phyloP scores from a whole-genome alignment of 305 asterid species.

The Caryopteris hybrid region DNA sequence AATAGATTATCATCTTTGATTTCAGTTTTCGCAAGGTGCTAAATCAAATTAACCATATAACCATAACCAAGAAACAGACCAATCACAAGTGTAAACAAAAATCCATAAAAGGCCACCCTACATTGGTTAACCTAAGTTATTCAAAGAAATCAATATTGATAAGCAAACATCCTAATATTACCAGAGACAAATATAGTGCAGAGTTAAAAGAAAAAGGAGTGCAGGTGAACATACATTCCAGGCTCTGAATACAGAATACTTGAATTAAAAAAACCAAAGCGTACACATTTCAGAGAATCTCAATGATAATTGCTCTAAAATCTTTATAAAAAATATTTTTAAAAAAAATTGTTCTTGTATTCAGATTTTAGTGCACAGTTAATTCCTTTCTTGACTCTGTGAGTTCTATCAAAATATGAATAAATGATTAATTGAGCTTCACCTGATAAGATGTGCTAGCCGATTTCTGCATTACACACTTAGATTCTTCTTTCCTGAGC shows the following conservation, averaged over 20 bases:
- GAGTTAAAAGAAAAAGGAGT: background rate
- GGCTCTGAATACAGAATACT: background rate
- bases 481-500: conserved; percentile 85
- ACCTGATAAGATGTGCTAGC: conserved; percentile 85
- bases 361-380: background rate
- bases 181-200: background rate
- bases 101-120: background rate
- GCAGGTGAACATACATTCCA: conserved; percentile 6
- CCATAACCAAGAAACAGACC: background rate
- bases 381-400: background rate
- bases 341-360: background rate
- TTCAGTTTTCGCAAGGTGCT: conserved; percentile 1
- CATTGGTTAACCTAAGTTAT: background rate
- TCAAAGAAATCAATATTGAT: background rate
- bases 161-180: background rate
- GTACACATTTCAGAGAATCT: background rate
- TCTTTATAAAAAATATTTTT: too few relatives aligned
- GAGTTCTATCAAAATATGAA: background rate
- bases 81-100: conserved; percentile 4
- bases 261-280: background rate
- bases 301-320: background rate
- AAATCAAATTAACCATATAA: conserved; percentile 1
- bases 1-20: conserved; percentile 4
- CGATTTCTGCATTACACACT: conserved; percentile 70
- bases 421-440: conserved; percentile 7